Base-by-base conservation (phyloP, 208 protist genomes). In the Leishmania aethiopica region DNA sequence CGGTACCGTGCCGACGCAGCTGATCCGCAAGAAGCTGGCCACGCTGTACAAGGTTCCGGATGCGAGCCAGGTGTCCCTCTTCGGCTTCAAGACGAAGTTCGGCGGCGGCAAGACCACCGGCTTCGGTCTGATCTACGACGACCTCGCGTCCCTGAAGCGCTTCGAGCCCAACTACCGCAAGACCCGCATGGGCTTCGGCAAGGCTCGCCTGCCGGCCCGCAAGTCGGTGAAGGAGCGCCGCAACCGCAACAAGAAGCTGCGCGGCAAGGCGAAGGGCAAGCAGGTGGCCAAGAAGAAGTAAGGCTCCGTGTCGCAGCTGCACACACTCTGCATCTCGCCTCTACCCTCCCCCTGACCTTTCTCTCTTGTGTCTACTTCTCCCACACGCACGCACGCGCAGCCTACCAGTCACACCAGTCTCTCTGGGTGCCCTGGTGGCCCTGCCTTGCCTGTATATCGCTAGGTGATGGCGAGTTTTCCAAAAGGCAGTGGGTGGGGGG, bases 91-190 rank as follows among this genome's bases (percentile, higher is more conserved):
- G 84, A 99, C 98, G 75, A 96, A 99, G 81, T 99, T 99, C 86
- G 99, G 99, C 90, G 99, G 99, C 88, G 99, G 99, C 87, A 98
- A 97, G 87, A 99, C 96, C 84, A 99, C 98, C 77, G 99, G 99
- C 85, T 99, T 99, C 86, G 98, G 98, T 88, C 92, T 99, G 78
- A 99, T 99, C 97, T 99, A 99, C 94, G 99, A 99, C 89, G 95
- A 92, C 90, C 83, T 98, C 84, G 95, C 93, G 79, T 88, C 91
- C 72, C 81, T 97, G 79, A 99, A 99, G 95, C 96, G 98, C 88
- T 97, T 97, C 86, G 99, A 99, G 95, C 98, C 99, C 84, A 99
- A 99, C 90, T 99, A 99, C 98, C 95, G 99, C 85, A 97, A 99
- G 81, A 88, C 96, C 42, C 97, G 99, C 83, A 94, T 98, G 75